These are phyloP conservation scores for Monosporascus sp. DNA, from an alignment of 2,329 filamentous ascomycete species.

Conservation along the genomic window DNA sequence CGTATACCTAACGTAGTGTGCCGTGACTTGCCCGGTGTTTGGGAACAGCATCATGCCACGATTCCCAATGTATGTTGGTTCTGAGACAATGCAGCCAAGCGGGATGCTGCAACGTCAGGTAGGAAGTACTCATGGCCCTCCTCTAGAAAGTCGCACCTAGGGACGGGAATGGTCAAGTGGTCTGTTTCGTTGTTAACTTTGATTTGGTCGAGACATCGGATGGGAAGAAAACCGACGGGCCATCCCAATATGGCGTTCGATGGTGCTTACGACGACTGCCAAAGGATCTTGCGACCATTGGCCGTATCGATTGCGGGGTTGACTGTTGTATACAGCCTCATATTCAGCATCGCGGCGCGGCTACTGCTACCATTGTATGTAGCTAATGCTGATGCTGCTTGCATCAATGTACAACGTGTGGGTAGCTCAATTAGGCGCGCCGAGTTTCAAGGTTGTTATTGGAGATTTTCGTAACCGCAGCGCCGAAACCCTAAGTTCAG, in stretches of 20 bases:
- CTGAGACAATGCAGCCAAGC: background rate
- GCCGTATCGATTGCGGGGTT: background rate
- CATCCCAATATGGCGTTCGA: background rate
- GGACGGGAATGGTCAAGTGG: background rate
- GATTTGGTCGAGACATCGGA: background rate
- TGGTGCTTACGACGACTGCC: background rate
- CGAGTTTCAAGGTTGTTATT: too few relatives aligned
- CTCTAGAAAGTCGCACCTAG: background rate
- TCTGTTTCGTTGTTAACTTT: background rate
- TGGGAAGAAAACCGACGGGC: background rate
- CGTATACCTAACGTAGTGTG: too few relatives aligned
- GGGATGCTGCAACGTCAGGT: background rate
- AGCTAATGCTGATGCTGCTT: background rate
- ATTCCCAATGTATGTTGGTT: background rate
- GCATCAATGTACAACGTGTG: background rate
- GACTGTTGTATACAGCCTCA: background rate
- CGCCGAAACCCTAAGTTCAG: too few relatives aligned
- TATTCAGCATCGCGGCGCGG: background rate
- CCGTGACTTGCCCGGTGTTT: too few relatives aligned
- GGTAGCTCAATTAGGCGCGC: too few relatives aligned
- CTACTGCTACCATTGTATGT: background rate
- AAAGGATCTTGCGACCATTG: background rate
- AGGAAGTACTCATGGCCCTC: background rate
- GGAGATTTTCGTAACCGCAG: too few relatives aligned
- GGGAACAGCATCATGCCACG: too few relatives aligned